These are phyloP conservation scores for Kodamaea anthophila DNA, from an alignment of 1,139 yeast species.

Conservation along the genomic window DNA sequence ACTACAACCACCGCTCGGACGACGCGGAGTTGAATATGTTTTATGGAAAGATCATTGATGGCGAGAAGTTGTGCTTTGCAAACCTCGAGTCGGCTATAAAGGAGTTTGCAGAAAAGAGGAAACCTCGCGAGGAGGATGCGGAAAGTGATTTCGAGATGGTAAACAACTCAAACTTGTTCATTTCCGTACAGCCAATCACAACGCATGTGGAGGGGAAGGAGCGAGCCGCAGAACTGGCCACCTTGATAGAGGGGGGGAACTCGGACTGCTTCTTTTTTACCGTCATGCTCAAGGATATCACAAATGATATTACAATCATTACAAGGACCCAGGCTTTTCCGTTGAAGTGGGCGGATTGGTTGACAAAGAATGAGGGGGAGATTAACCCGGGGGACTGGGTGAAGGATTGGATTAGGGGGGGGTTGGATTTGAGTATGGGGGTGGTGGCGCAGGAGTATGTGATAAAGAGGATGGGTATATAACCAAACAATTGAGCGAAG, in stretches of 20 bases:
- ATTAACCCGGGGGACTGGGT: slow-evolving; percentile 96
- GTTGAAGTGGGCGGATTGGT: slow-evolving; percentile 81
- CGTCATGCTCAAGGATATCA: slow-evolving; percentile 66
- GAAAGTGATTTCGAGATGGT: slow-evolving; percentile 19
- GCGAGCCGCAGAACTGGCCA: slow-evolving; percentile 30
- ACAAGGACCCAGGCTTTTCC: slow-evolving; percentile 90
- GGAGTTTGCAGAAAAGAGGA: slow-evolving; percentile 27
- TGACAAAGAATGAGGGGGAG: slow-evolving; percentile 47
- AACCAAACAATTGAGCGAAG: slow-evolving; percentile 4
- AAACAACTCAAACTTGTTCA: slow-evolving; percentile 61
- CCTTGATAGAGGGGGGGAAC: slow-evolving; percentile 37
- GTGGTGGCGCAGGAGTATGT: slow-evolving; percentile 88
- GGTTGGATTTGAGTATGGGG: slow-evolving; percentile 74
- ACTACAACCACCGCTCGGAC: slow-evolving; percentile 28
- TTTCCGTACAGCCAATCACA: slow-evolving; percentile 71
- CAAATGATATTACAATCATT: slow-evolving; percentile 66
- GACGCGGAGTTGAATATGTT: slow-evolving; percentile 58
- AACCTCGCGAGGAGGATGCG: slow-evolving; percentile 16
- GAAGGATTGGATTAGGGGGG: slow-evolving; percentile 84
- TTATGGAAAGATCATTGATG: slow-evolving; percentile 73
- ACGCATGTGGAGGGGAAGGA: slow-evolving; percentile 16
- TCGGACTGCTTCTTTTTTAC: slow-evolving; percentile 52
- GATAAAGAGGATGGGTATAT: slow-evolving; percentile 81
- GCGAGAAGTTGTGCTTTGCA: slow-evolving; percentile 85
- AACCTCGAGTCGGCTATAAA: slow-evolving; percentile 71